Base-by-base conservation (phyloP, 305 asterid species). In the Nicotiana rustica region DNA sequence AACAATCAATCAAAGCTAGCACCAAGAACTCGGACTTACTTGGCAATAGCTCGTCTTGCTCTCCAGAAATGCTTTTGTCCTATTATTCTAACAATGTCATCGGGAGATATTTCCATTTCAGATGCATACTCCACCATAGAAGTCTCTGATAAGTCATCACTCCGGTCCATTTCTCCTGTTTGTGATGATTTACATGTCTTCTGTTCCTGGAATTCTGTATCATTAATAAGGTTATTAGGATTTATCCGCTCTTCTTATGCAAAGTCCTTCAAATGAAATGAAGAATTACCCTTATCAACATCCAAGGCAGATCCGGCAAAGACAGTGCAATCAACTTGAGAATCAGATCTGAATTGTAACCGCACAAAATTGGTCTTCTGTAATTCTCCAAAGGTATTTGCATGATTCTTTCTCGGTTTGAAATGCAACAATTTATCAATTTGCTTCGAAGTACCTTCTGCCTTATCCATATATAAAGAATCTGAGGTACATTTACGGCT, bases 61-160 rank as follows among this genome's bases (percentile, higher is more conserved):
- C 92, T 96, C 98, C 98, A 96, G 84, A 96, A 96, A 67, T 84
- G 93, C 75, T 90, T 96, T 90, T 89, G 94, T 62, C 99, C 99
- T 31, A 96, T 89, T 44, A 90, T 84, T 79, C 94, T 93, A 6
- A 91, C 97, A 80, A 92, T 90, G 86, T 94, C 96, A 77, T 96
- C 99, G 59, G 98, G 98, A 73, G 94, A 90, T 61, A 93, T 73
- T 67, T 85, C 93, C 86, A 83, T 82, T 69, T 88, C 91, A 61
- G 89, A 85, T 75, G 86, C 78, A 62, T 88, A 85, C 81, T 94
- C 98, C 91, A 94, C 89, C 86, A 90, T 79, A 56, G 95, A 94
- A 64, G 97, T 89, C 83, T 93, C 97, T 38, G 97, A 93, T 67
- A 86, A 81, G 55, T 89, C 89, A 67, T 92, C 95, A 17, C 79